These are phyloP conservation scores for Hymenoscyphus salicellus DNA, from an alignment of 2,329 filamentous ascomycete genomes.

Conservation along the genomic window DNA sequence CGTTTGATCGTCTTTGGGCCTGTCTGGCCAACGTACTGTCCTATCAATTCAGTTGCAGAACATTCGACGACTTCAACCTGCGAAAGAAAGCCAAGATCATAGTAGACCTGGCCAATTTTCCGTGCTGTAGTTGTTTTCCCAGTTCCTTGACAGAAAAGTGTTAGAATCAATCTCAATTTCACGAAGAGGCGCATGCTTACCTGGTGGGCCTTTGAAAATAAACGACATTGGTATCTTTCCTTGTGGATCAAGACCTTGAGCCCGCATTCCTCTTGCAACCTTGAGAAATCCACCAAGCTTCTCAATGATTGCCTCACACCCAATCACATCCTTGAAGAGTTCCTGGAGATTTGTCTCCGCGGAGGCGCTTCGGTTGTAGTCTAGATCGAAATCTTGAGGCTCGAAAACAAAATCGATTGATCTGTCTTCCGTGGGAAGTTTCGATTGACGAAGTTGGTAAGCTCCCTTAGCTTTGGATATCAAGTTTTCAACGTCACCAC, in stretches of 20 bases:
- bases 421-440: slow-evolving; percentile 15
- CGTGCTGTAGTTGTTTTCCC: slow-evolving; percentile 71
- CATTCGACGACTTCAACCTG: slow-evolving; percentile 59
- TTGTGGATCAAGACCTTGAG: slow-evolving; percentile 46
- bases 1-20: slow-evolving; percentile 61
- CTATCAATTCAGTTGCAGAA: slow-evolving; percentile 67
- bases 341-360: slow-evolving; percentile 42
- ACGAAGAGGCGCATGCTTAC: slow-evolving; percentile 56
- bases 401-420: slow-evolving; percentile 29
- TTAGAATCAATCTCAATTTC: slow-evolving; percentile 10
- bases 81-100: slow-evolving; percentile 68
- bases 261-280: slow-evolving; percentile 45
- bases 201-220: slow-evolving; percentile 54
- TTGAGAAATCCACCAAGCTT: slow-evolving; percentile 49
- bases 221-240: slow-evolving; percentile 56
- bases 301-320: slow-evolving; percentile 48
- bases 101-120: slow-evolving; percentile 74
- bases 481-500: slow-evolving; percentile 70
- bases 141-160: slow-evolving; percentile 45
- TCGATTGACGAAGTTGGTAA: slow-evolving; percentile 28
- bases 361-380: slow-evolving; percentile 45
- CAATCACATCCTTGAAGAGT: slow-evolving; percentile 51
- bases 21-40: slow-evolving; percentile 66
- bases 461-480: slow-evolving; percentile 49
- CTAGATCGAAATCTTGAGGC: slow-evolving; percentile 50